phyloP scores from a whole-genome alignment of 2,329 filamentous ascomycete species.

The Akanthomyces uredinophilus region DNA sequence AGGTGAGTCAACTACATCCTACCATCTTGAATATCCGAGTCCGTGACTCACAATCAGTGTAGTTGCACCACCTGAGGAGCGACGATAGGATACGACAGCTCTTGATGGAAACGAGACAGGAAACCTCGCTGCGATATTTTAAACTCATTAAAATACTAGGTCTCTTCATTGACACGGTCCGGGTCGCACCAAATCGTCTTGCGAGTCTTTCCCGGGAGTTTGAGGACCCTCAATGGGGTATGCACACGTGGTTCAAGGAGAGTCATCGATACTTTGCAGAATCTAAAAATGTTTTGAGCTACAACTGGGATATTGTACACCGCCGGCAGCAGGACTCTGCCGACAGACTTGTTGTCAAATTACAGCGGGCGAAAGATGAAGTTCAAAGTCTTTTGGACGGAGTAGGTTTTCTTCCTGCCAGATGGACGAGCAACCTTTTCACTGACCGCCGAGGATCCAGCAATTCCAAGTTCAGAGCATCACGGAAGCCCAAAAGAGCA shows the following conservation, averaged over 20 bases:
- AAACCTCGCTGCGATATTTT: background rate
- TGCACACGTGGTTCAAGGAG: background rate
- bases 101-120: background rate
- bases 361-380: background rate
- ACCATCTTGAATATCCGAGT: background rate
- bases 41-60: background rate
- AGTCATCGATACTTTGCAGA: background rate
- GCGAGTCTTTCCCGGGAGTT: background rate
- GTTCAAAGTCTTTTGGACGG: background rate
- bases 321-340: background rate
- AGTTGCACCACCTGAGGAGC: background rate
- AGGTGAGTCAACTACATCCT: background rate
- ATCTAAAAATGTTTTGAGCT: background rate
- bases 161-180: background rate
- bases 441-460: background rate
- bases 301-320: background rate
- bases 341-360: background rate
- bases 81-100: background rate
- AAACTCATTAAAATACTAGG: background rate
- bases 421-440: background rate
- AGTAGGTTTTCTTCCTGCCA: background rate
- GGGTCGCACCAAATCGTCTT: background rate
- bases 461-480: background rate
- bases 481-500: background rate
- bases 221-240: background rate